Conservation (phyloP, 2,329 filamentous ascomycete genomes). For the Blastomyces emzantsi region DNA sequence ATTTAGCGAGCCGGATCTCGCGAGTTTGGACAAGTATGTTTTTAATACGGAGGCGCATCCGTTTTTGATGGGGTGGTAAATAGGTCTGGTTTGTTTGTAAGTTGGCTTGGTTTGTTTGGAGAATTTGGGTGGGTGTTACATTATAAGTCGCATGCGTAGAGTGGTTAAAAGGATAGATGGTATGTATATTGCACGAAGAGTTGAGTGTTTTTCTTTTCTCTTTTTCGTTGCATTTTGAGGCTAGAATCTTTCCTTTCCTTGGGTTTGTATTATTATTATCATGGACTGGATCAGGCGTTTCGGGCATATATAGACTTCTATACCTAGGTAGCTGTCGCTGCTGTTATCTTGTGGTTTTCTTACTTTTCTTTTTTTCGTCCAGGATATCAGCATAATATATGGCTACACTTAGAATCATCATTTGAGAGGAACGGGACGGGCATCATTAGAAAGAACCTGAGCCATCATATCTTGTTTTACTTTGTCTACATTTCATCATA, state of each 20-base stretch:
- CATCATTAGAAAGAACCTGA: not conserved
- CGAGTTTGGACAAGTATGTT: conserved; percentile 61
- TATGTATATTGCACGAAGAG: not conserved
- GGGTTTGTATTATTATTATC: not conserved
- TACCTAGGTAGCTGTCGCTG: not conserved
- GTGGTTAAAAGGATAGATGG: not conserved
- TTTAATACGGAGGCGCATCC: conserved; percentile 51
- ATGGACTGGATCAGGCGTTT: not conserved
- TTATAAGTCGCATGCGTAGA: not conserved
- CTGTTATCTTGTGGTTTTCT: not conserved
- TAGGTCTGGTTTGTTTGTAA: not conserved
- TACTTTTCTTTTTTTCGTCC: not conserved
- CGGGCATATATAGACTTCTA: not conserved
- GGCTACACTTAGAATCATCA: not conserved
- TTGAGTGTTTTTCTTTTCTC: not conserved
- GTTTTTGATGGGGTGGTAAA: conserved; percentile 27
- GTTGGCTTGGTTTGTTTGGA: not conserved
- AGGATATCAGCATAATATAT: not conserved
- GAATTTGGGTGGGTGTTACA: not conserved
- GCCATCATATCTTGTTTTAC: not conserved
- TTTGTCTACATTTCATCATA: not conserved
- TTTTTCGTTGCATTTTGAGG: not conserved
- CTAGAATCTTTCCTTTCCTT: not conserved
- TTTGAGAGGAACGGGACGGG: too few species aligned
- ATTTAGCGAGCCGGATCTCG: conserved; percentile 57